Percentiles rank a stretch among this genome's conserved stretches.
These are phyloP conservation scores for Leptosphaerulina australis DNA, from an alignment of 2,329 filamentous ascomycete species.

Conservation along the genomic window DNA sequence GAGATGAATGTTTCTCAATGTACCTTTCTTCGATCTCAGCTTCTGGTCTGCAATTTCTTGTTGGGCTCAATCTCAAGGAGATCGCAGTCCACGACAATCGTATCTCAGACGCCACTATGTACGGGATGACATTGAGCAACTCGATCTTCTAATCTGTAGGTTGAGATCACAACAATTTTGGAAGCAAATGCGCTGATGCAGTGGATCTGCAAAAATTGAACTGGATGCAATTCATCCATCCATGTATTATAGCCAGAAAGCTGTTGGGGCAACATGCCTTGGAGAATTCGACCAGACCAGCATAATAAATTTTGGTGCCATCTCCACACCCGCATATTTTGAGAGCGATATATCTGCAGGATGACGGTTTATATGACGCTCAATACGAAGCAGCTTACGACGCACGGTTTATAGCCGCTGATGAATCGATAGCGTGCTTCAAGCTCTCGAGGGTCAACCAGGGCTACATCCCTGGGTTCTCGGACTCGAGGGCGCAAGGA, in stretches of 20 bases:
- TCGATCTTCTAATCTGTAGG: too few species aligned
- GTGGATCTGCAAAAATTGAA: not conserved
- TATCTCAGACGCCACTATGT: not conserved
- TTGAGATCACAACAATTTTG: not conserved
- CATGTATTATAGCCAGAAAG: not conserved
- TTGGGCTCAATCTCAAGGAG: not conserved
- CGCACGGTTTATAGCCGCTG: not conserved
- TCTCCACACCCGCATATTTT: not conserved
- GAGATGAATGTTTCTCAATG: not conserved
- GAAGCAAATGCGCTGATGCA: not conserved
- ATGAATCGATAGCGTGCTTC: not conserved
- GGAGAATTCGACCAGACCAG: not conserved
- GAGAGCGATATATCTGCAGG: not conserved
- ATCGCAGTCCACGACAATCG: not conserved
- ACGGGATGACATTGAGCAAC: not conserved
- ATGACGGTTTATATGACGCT: not conserved
- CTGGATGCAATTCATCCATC: not conserved
- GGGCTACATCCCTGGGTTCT: too few species aligned
- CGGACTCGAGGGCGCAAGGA: too few species aligned
- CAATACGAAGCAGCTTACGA: not conserved
- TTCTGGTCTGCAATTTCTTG: too few species aligned
- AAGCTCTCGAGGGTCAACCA: not conserved
- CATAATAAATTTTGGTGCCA: slow-evolving; percentile 5
- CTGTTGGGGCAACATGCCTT: not conserved
- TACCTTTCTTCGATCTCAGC: not conserved